Conservation (phyloP, 805 yeast species). For the Sugiyamaella marilandica region DNA sequence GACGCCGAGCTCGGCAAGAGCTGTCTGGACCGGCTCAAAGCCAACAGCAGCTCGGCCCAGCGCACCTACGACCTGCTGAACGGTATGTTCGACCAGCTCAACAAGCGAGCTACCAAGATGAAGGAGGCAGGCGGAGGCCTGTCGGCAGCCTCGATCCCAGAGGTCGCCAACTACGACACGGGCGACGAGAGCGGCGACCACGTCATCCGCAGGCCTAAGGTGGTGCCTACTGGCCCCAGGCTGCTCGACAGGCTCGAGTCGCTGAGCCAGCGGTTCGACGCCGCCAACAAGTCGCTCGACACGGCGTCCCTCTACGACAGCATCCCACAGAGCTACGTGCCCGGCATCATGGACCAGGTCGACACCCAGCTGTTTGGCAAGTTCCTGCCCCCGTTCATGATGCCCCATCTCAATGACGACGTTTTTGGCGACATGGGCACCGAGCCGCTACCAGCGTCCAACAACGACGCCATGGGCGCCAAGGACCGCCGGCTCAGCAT, state of each 20-base stretch:
- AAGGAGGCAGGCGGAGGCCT: slow-evolving; percentile 3
- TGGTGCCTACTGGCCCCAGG: slow-evolving; percentile 3
- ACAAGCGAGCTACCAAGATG: slow-evolving; percentile 20
- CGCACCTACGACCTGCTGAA: slow-evolving; percentile 77
- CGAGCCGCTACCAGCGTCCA: not conserved
- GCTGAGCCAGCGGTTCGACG: not conserved
- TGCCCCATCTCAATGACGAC: slow-evolving; percentile 23
- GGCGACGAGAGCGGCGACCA: slow-evolving; percentile 4
- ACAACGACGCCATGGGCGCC: not conserved
- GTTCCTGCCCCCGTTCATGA: slow-evolving; percentile 80
- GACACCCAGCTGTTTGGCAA: slow-evolving; percentile 84
- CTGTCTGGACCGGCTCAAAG: slow-evolving; percentile 65
- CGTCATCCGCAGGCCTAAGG: not conserved
- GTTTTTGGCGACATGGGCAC: not conserved
- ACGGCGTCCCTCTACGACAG: not conserved
- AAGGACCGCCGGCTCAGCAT: slow-evolving; percentile 2
- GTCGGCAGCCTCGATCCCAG: slow-evolving; percentile 7
- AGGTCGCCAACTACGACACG: slow-evolving; percentile 6
- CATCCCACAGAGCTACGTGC: slow-evolving; percentile 45
- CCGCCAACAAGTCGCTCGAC: not conserved
- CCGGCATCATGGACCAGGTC: slow-evolving; percentile 79
- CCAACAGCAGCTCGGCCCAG: slow-evolving; percentile 69
- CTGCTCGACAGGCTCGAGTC: slow-evolving; percentile 8
- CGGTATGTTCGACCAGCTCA: slow-evolving; percentile 42
- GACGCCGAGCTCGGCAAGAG: slow-evolving; percentile 82